A percentile compares a stretch with the other conserved stretches of the same genome.
Conservation (phyloP, 345 rosid species). For the Litchi chinensis region DNA sequence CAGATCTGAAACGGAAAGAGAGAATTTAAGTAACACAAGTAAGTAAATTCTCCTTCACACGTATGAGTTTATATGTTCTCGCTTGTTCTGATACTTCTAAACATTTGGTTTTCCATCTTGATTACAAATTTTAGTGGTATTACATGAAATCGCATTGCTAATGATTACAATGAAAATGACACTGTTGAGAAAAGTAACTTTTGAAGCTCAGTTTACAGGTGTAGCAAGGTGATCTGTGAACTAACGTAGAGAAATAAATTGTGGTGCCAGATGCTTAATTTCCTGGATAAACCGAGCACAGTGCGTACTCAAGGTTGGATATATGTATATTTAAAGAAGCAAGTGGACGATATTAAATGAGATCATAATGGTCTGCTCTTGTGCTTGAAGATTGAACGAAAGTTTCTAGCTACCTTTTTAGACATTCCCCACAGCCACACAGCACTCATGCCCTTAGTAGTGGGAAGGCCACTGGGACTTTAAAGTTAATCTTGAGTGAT, state of each 20-base stretch:
- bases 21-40: not conserved
- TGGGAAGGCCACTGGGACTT: conserved; percentile 32
- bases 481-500: conserved; percentile 24
- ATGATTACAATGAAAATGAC: not conserved
- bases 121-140: not conserved
- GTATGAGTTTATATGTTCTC: not conserved
- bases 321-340: not conserved
- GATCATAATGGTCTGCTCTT: conserved; percentile 12
- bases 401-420: conserved; percentile 22
- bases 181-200: not conserved
- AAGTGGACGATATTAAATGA: conserved; percentile 28
- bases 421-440: conserved; percentile 30
- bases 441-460: conserved; percentile 16
- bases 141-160: not conserved
- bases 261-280: conserved; percentile 14
- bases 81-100: not conserved
- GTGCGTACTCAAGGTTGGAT: not conserved
- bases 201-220: not conserved
- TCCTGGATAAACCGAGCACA: conserved; percentile 9
- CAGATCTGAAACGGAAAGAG: not conserved
- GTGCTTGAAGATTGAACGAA: conserved; percentile 6
- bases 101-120: not conserved
- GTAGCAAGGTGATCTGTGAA: conserved; percentile 4
- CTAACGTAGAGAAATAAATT: not conserved
- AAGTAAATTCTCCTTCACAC: not conserved